Evolutionary conservation across 1,139 yeast species (phyloP).

Genomic region (Debaryomyces nepalensis): DNA sequence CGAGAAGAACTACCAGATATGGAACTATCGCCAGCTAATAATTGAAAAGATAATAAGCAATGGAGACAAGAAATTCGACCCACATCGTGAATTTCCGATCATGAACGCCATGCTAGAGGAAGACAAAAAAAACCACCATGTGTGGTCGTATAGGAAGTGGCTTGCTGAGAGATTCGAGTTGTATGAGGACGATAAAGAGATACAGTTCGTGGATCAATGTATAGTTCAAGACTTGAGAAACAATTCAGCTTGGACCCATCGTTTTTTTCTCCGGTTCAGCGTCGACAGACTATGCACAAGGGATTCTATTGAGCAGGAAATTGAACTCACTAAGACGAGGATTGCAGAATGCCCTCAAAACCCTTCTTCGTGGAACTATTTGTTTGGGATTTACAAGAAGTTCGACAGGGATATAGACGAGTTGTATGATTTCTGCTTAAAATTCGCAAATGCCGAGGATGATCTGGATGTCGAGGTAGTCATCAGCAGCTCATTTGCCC

Average conservation of each 20-base stretch:
- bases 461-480: slow-evolving; percentile 21
- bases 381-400: slow-evolving; percentile 60
- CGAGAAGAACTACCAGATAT: slow-evolving; percentile 92
- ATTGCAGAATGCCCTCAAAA: slow-evolving; percentile 76
- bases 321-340: slow-evolving; percentile 48
- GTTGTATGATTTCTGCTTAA: slow-evolving; percentile 49
- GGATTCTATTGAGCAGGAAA: slow-evolving; percentile 22
- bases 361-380: slow-evolving; percentile 86
- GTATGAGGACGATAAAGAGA: slow-evolving; percentile 51
- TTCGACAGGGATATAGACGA: slow-evolving; percentile 32
- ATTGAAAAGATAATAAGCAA: slow-evolving; percentile 39
- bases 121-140: slow-evolving; percentile 92
- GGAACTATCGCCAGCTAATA: slow-evolving; percentile 84
- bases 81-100: slow-evolving; percentile 64
- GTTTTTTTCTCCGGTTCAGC: slow-evolving; percentile 61
- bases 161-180: slow-evolving; percentile 58
- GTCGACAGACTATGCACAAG: slow-evolving; percentile 14
- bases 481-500: slow-evolving; percentile 63
- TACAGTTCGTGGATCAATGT: slow-evolving; percentile 53
- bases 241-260: slow-evolving; percentile 93
- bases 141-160: slow-evolving; percentile 94
- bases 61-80: slow-evolving; percentile 34
- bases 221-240: slow-evolving; percentile 73
- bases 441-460: slow-evolving; percentile 40
- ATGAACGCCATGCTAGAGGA: slow-evolving; percentile 68